A percentile compares a stretch with the other conserved stretches of the same genome.
phyloP scores from a whole-genome alignment of 176 grass and related monocot species.

The Alopecurus myosuroides region DNA sequence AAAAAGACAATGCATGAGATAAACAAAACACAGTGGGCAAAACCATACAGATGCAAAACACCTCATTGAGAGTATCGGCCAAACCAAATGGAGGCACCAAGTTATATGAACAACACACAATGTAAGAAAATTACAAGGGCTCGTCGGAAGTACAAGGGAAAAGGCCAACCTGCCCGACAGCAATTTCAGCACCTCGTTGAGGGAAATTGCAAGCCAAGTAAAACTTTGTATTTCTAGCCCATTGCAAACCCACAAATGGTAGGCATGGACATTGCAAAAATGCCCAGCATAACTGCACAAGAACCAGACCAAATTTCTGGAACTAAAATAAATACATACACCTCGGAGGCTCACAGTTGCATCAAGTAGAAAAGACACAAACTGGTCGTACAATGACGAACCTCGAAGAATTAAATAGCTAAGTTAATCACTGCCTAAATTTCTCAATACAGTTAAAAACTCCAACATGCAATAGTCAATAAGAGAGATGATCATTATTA shows the following conservation, averaged over 20 bases:
- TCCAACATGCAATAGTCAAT: too few species aligned
- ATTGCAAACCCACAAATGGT: not conserved
- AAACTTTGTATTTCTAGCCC: not conserved
- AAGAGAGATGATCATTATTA: too few species aligned
- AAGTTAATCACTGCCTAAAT: too few species aligned
- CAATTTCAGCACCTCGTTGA: not conserved
- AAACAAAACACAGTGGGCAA: not conserved
- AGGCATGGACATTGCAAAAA: not conserved
- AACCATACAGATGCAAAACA: not conserved
- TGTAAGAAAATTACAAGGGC: too few species aligned
- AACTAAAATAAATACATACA: not conserved
- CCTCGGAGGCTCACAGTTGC: not conserved
- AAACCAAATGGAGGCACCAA: not conserved
- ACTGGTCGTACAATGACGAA: too few species aligned
- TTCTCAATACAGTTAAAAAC: too few species aligned
- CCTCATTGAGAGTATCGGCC: too few species aligned
- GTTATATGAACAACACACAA: too few species aligned
- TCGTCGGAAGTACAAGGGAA: too few species aligned
- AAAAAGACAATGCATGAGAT: not conserved
- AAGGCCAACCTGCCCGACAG: not conserved
- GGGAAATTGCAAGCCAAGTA: not conserved
- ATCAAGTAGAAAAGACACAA: not conserved
- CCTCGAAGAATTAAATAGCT: too few species aligned
- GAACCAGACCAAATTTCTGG: not conserved
- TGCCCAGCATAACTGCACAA: not conserved